phyloP scores from a whole-genome alignment of 495 filamentous ascomycete genomes.

The Acidomyces sp. region DNA sequence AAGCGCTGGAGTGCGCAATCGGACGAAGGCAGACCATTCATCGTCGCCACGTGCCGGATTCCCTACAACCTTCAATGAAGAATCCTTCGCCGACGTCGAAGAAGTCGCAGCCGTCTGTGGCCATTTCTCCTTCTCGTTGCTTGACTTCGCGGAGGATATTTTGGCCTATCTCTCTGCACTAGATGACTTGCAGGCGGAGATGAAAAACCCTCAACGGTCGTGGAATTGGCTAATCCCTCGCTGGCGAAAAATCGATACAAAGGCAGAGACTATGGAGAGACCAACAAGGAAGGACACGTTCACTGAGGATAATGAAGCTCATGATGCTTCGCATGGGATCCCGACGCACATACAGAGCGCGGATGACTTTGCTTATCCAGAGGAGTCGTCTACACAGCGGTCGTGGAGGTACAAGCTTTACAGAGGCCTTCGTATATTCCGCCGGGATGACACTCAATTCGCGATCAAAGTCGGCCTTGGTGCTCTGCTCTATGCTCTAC shows the following conservation, averaged over 20 bases:
- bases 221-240: conserved; percentile 88
- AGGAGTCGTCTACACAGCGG: conserved; percentile 18
- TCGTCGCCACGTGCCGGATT: background rate
- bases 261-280: background rate
- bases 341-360: conserved; percentile 10
- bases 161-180: conserved; percentile 67
- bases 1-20: background rate
- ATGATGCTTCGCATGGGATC: conserved; percentile 7
- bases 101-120: conserved; percentile 93
- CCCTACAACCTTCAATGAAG: conserved; percentile 36
- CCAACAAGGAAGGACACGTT: background rate
- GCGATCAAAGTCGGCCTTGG: conserved; percentile 87
- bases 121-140: conserved; percentile 80
- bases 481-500: conserved; percentile 72
- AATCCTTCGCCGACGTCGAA: conserved; percentile 83
- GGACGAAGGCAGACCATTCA: background rate
- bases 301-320: conserved; percentile 13
- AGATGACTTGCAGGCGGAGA: conserved; percentile 63
- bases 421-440: conserved; percentile 43
- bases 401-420: conserved; percentile 41
- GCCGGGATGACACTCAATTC: conserved; percentile 60
- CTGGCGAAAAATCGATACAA: conserved; percentile 26
- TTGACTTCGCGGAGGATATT: conserved; percentile 83
- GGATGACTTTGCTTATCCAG: conserved; percentile 12
- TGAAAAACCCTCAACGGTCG: conserved; percentile 43